A percentile compares a stretch with the other conserved stretches of the same genome.
Evolutionary conservation across 306 rosid genomes (phyloP).

Genomic region (Begonia masoniana): DNA sequence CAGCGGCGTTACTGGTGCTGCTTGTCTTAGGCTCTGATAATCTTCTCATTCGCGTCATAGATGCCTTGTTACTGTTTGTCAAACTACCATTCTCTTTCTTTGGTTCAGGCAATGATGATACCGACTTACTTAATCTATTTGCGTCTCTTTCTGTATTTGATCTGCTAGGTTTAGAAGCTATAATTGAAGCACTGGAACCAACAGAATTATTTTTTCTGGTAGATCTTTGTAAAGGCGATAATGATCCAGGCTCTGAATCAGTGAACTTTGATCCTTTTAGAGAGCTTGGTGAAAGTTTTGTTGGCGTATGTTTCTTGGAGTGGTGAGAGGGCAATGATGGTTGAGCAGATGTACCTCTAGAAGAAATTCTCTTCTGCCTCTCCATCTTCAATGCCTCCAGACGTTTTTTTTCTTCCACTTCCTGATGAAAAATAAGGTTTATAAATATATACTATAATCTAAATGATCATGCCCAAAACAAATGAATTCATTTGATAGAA

Average conservation of each 20-base stretch:
- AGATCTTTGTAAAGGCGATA: constrained; percentile 65
- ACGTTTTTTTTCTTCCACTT: constrained; percentile 65
- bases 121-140: constrained; percentile 53
- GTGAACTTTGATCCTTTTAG: constrained; percentile 77
- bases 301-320: constrained; percentile 48
- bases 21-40: constrained; percentile 82
- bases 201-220: constrained; percentile 34
- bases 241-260: constrained; percentile 77
- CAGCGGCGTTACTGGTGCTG: constrained; percentile 32
- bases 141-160: constrained; percentile 36
- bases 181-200: constrained; percentile 52
- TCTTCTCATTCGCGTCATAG: constrained; percentile 74
- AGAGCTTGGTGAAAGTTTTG: constrained; percentile 53
- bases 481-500: too few relatives aligned
- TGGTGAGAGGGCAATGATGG: constrained; percentile 35
- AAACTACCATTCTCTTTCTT: constrained; percentile 51
- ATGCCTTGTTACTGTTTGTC: constrained; percentile 50
- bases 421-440: constrained; percentile 30
- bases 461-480: constrained; percentile 2
- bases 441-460: constrained; percentile 12
- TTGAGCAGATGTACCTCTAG: constrained; percentile 48
- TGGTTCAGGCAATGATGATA: constrained; percentile 57
- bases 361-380: constrained; percentile 96
- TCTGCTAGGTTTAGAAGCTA: constrained; percentile 55
- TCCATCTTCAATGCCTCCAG: constrained; percentile 73